Evolutionary conservation across 345 rosid species (phyloP).

Genomic region (Turritis glabra): DNA sequence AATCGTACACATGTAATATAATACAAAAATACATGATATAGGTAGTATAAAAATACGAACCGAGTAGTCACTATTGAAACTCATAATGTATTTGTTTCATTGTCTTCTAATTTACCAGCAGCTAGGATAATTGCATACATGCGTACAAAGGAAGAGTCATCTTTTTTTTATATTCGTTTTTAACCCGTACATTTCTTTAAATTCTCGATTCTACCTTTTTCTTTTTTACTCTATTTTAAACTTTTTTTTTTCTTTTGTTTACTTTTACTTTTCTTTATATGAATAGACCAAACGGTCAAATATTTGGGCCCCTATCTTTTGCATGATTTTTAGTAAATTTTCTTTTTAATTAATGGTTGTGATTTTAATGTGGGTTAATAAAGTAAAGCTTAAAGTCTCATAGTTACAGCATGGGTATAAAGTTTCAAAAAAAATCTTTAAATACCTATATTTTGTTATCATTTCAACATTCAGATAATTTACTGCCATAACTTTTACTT

Average conservation of each 20-base stretch:
- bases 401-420: constrained; percentile 41
- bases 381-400: constrained; percentile 41
- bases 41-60: background rate
- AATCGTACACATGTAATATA: too few species aligned
- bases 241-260: background rate
- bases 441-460: constrained; percentile 25
- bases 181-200: constrained; percentile 23
- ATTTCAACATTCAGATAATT: constrained; percentile 40
- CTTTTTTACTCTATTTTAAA: constrained; percentile 11
- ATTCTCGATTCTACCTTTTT: constrained; percentile 23
- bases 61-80: constrained; percentile 27
- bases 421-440: constrained; percentile 11
- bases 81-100: constrained; percentile 12
- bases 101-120: constrained; percentile 35
- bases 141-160: constrained; percentile 43
- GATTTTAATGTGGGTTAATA: constrained; percentile 31
- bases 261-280: constrained; percentile 42
- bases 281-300: constrained; percentile 43
- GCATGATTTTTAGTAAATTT: constrained; percentile 35
- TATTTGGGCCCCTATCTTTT: constrained; percentile 36
- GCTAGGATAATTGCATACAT: constrained; percentile 42
- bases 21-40: too few species aligned
- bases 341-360: background rate
- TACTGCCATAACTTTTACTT: constrained; percentile 33
- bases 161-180: constrained; percentile 30